Conservation (phyloP, 768 basidiomycete genomes). For the Lentinula raphanica region DNA sequence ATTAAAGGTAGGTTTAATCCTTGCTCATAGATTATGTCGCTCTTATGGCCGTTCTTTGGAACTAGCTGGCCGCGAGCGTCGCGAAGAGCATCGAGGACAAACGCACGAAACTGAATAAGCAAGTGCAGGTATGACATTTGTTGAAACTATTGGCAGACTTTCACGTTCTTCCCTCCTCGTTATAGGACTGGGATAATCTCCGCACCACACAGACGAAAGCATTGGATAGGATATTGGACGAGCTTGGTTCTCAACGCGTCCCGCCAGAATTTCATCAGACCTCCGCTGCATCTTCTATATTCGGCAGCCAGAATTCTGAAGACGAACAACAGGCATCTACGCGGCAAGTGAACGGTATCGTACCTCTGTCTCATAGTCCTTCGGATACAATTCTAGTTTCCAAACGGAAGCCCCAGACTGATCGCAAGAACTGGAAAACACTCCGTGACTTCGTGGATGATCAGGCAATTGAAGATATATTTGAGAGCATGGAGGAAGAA, state of each 20-base stretch:
- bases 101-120: slow-evolving; percentile 51
- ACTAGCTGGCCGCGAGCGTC: slow-evolving; percentile 64
- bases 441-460: slow-evolving; percentile 85
- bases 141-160: not conserved
- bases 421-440: slow-evolving; percentile 71
- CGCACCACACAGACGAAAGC: slow-evolving; percentile 56
- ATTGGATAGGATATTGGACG: slow-evolving; percentile 67
- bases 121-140: slow-evolving; percentile 48
- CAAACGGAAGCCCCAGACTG: slow-evolving; percentile 26
- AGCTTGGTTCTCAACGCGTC: slow-evolving; percentile 65
- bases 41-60: not conserved
- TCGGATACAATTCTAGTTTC: slow-evolving; percentile 34
- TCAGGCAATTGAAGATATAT: slow-evolving; percentile 67
- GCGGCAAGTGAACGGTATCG: slow-evolving; percentile 12
- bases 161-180: not conserved
- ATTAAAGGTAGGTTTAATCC: slow-evolving; percentile 49
- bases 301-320: slow-evolving; percentile 68
- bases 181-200: slow-evolving; percentile 66
- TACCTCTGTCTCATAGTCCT: slow-evolving; percentile 30
- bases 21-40: not conserved
- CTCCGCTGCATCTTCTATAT: slow-evolving; percentile 67
- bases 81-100: slow-evolving; percentile 74
- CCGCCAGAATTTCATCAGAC: slow-evolving; percentile 73
- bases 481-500: slow-evolving; percentile 71
- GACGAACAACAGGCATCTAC: slow-evolving; percentile 23